These are phyloP conservation scores for Neobulgaria alba DNA, from an alignment of 2,329 filamentous ascomycete genomes.

Conservation along the genomic window DNA sequence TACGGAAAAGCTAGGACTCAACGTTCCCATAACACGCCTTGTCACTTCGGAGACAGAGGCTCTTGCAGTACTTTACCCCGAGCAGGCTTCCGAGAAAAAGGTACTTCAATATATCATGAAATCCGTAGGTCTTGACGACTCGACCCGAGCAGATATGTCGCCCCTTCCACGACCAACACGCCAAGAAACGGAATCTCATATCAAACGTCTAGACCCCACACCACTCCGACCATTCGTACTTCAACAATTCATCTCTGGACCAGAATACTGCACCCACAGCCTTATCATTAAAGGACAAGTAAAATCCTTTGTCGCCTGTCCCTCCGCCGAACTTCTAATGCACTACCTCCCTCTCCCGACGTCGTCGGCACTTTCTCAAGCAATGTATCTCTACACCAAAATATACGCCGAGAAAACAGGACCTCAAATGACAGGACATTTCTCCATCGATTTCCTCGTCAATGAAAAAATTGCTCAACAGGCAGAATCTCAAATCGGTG, in stretches of 20 bases:
- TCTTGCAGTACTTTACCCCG: constrained; percentile 39
- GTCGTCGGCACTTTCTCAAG: constrained; percentile 43
- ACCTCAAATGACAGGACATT: constrained; percentile 53
- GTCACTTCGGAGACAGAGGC: constrained; percentile 46
- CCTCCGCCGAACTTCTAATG: constrained; percentile 53
- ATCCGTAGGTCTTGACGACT: constrained; percentile 52
- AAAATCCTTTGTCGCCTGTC: constrained; percentile 58
- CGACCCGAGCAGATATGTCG: constrained; percentile 52
- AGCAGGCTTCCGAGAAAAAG: constrained; percentile 29
- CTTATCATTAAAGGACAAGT: constrained; percentile 58
- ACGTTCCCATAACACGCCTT: constrained; percentile 41
- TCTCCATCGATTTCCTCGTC: constrained; percentile 65
- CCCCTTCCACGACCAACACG: constrained; percentile 48
- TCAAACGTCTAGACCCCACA: constrained; percentile 38
- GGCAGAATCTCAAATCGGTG: constrained; percentile 3
- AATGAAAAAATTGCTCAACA: constrained; percentile 31
- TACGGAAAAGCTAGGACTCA: constrained; percentile 44
- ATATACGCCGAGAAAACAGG: constrained; percentile 44
- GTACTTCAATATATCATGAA: constrained; percentile 50
- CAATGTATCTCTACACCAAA: constrained; percentile 58
- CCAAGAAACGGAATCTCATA: constrained; percentile 44
- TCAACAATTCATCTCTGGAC: constrained; percentile 55
- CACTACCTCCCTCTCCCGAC: constrained; percentile 53
- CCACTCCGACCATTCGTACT: constrained; percentile 49
- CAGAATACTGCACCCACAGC: constrained; percentile 65